phyloP scores from a whole-genome alignment of 2,329 filamentous ascomycete species.

The Stemphylium beticola region DNA sequence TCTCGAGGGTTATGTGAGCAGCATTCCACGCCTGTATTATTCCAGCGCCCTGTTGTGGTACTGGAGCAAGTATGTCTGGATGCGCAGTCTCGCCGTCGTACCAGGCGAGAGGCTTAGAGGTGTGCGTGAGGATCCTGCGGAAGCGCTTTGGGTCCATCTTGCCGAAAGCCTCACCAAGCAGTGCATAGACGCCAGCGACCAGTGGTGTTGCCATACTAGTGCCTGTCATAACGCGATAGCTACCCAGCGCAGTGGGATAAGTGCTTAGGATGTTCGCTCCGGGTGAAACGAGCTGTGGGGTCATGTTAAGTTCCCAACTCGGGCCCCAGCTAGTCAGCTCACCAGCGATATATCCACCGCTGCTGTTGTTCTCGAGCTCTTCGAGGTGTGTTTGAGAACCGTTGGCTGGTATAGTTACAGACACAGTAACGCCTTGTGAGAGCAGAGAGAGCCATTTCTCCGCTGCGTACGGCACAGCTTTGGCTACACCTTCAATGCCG shows the following conservation, averaged over 20 bases:
- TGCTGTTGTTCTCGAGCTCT: slow-evolving; percentile 19
- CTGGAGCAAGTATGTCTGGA: slow-evolving; percentile 21
- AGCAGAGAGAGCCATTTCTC: slow-evolving; percentile 20
- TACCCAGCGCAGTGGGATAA: slow-evolving; percentile 53
- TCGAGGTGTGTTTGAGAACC: slow-evolving; percentile 12
- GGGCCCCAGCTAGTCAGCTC: slow-evolving; percentile 62
- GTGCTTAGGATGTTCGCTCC: slow-evolving; percentile 66
- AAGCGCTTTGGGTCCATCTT: slow-evolving; percentile 21
- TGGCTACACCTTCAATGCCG: slow-evolving; percentile 19
- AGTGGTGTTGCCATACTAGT: slow-evolving; percentile 60
- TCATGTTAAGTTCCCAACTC: slow-evolving; percentile 63
- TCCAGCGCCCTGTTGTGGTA: slow-evolving; percentile 32
- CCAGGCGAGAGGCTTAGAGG: slow-evolving; percentile 25
- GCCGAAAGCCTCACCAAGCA: slow-evolving; percentile 23
- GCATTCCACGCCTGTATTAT: slow-evolving; percentile 26
- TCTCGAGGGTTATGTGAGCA: slow-evolving; percentile 16
- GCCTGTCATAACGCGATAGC: slow-evolving; percentile 61
- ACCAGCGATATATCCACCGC: slow-evolving; percentile 14
- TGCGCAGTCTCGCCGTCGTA: slow-evolving; percentile 14
- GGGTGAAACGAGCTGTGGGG: slow-evolving; percentile 63
- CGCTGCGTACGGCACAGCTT: slow-evolving; percentile 13
- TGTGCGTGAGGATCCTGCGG: slow-evolving; percentile 20
- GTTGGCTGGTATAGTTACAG: slow-evolving; percentile 21
- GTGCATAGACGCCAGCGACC: slow-evolving; percentile 22
- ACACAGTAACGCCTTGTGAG: slow-evolving; percentile 16